Percentiles rank a stretch among this genome's conserved stretches.
Evolutionary conservation across 108 stramenopile species (phyloP).

Genomic region (Skeletonema menzelii): DNA sequence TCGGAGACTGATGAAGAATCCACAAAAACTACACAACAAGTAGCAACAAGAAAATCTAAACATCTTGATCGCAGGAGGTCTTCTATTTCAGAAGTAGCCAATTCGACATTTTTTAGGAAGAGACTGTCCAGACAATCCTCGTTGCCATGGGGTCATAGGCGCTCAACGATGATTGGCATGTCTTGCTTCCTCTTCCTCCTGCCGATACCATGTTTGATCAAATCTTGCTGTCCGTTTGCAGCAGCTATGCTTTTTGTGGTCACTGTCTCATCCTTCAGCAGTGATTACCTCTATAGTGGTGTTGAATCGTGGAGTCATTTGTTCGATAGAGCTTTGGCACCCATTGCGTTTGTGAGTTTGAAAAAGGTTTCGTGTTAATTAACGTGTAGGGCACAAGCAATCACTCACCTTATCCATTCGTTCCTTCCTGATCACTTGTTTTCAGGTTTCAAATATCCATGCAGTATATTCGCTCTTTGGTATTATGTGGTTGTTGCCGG

Average conservation of each 20-base stretch:
- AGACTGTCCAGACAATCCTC: constrained; percentile 42
- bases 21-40: background rate
- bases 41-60: background rate
- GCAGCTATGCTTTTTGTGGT: constrained; percentile 23
- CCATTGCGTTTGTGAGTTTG: constrained; percentile 28
- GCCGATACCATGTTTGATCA: constrained; percentile 34
- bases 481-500: constrained; percentile 3
- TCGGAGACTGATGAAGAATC: background rate
- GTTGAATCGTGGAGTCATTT: constrained; percentile 38
- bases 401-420: background rate
- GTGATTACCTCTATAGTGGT: constrained; percentile 50
- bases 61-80: background rate
- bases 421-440: background rate
- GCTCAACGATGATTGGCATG: constrained; percentile 33
- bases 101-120: constrained; percentile 5
- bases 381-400: background rate
- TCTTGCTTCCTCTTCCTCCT: constrained; percentile 43
- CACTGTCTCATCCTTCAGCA: constrained; percentile 35
- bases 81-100: background rate
- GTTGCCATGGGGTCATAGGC: constrained; percentile 44
- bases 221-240: constrained; percentile 19
- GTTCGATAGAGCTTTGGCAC: constrained; percentile 44
- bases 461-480: constrained; percentile 25
- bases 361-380: background rate
- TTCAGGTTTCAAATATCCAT: constrained; percentile 6